These are phyloP conservation scores for Teratosphaeria epicoccoides DNA, from an alignment of 2,329 filamentous ascomycete genomes.

Conservation along the genomic window DNA sequence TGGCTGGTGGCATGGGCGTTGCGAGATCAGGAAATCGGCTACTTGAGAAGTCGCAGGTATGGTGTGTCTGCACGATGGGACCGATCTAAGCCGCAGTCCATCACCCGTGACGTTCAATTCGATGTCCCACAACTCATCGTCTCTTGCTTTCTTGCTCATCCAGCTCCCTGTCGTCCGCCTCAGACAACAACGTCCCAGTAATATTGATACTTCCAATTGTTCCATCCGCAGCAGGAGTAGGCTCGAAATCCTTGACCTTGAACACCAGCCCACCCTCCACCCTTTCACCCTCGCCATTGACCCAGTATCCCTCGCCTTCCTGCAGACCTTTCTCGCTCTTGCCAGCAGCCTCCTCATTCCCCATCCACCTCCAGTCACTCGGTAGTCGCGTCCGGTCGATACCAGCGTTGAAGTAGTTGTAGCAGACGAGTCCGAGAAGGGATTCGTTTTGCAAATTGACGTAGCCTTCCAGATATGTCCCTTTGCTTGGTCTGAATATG, in stretches of 20 bases:
- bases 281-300: conserved; percentile 57
- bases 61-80: not conserved
- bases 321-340: conserved; percentile 21
- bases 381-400: conserved; percentile 71
- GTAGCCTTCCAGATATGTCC: conserved; percentile 65
- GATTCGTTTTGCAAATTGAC: conserved; percentile 82
- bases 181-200: conserved; percentile 72
- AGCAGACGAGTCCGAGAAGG: conserved; percentile 79
- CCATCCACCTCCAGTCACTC: conserved; percentile 67
- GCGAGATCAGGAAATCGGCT: not conserved
- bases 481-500: conserved; percentile 65
- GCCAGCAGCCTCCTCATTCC: conserved; percentile 35
- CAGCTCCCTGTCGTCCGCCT: conserved; percentile 53
- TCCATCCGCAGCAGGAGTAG: conserved; percentile 52
- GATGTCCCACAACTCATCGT: conserved; percentile 2
- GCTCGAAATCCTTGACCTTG: conserved; percentile 75
- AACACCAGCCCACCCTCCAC: conserved; percentile 64
- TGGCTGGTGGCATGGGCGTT: too few relatives aligned
- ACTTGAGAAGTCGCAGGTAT: too few relatives aligned
- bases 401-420: conserved; percentile 84
- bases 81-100: not conserved
- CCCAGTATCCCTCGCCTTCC: conserved; percentile 58
- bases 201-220: conserved; percentile 71
- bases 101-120: too few relatives aligned
- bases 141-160: conserved; percentile 40